Percentiles rank a stretch among this genome's conserved stretches.
These are phyloP conservation scores for Lunularia cruciata DNA, from an alignment of 225 moss, liverwort and hornwort species.

Conservation along the genomic window DNA sequence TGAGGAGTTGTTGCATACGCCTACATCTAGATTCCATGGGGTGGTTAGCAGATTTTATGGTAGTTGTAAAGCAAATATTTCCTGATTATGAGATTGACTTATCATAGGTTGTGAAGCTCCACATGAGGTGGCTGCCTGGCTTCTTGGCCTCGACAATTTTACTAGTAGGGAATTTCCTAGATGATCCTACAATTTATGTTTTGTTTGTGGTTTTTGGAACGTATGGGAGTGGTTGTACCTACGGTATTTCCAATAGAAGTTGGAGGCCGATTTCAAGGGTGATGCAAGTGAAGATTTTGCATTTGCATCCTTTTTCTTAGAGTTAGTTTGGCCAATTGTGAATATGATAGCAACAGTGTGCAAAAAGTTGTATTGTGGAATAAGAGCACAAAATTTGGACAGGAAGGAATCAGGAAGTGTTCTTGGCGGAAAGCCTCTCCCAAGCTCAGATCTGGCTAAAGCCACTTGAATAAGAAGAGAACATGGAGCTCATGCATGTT, in stretches of 20 bases:
- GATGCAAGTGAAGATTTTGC: conserved; percentile 89
- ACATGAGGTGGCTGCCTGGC: conserved; percentile 79
- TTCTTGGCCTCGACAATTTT: conserved; percentile 43
- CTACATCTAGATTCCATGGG: conserved; percentile 79
- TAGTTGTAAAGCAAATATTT: conserved; percentile 77
- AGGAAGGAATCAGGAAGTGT: conserved; percentile 25
- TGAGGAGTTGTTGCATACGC: conserved; percentile 69
- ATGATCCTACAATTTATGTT: conserved; percentile 57
- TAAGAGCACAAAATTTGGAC: conserved; percentile 19
- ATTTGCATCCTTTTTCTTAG: conserved; percentile 78
- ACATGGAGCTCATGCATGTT: conserved; percentile 47
- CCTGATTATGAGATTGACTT: conserved; percentile 67
- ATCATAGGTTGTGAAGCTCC: conserved; percentile 48
- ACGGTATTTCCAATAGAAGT: conserved; percentile 79
- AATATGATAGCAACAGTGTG: conserved; percentile 27
- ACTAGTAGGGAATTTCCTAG: conserved; percentile 50
- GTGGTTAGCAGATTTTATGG: conserved; percentile 78
- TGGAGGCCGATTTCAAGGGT: conserved; percentile 77
- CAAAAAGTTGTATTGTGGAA: conserved; percentile 38
- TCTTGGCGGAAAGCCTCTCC: conserved; percentile 38
- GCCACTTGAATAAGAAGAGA: conserved; percentile 43
- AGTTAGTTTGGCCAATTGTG: conserved; percentile 50
- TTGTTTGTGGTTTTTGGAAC: conserved; percentile 81
- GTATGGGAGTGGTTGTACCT: conserved; percentile 91
- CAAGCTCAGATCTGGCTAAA: conserved; percentile 47